Evolutionary conservation across 2,329 filamentous ascomycete genomes (phyloP).

Genomic region (Ophiostoma australiae): DNA sequence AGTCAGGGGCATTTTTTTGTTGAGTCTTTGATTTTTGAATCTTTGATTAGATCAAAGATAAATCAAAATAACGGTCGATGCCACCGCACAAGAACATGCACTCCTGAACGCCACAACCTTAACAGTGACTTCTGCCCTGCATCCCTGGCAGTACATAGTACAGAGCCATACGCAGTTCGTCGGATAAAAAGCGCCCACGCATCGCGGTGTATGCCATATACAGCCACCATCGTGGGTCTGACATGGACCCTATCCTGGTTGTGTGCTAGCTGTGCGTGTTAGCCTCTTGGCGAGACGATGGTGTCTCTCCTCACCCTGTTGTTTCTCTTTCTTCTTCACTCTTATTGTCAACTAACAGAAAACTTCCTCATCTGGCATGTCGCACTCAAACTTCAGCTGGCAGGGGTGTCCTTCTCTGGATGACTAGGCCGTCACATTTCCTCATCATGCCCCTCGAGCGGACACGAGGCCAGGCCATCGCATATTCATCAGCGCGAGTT

Average conservation of each 20-base stretch:
- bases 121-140: neutral
- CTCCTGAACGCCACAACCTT: neutral
- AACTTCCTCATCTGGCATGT: neutral
- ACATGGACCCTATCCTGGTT: conserved; percentile 17
- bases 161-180: neutral
- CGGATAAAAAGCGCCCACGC: neutral
- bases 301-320: conserved; percentile 8
- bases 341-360: neutral
- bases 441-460: neutral
- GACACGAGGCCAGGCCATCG: neutral
- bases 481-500: neutral
- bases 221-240: conserved; percentile 13
- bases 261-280: conserved; percentile 17
- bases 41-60: neutral
- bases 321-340: neutral
- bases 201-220: conserved; percentile 17
- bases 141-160: neutral
- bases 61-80: neutral
- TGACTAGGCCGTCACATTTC: neutral
- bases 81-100: neutral
- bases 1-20: neutral
- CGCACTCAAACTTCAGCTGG: conserved; percentile 24
- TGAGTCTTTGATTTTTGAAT: neutral
- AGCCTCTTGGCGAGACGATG: conserved; percentile 19
- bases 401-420: conserved; percentile 20